Conservation (phyloP, 2,329 filamentous ascomycete species). For the Calonectria honghensis region DNA sequence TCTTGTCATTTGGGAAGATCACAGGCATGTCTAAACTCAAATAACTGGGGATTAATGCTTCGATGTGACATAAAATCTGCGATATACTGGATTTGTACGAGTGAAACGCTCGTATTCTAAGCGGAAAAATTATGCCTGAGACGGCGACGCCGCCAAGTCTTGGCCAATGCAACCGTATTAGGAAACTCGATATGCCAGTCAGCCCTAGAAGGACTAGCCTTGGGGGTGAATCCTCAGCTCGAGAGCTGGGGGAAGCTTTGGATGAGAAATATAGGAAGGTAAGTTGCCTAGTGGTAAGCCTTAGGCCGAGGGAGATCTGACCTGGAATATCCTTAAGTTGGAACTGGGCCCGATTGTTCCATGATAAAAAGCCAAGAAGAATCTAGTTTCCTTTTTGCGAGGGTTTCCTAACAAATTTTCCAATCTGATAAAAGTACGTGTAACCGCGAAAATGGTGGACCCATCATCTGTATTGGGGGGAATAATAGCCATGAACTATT, state of each 20-base stretch:
- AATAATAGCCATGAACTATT: too few species aligned
- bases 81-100: neutral
- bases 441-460: too few species aligned
- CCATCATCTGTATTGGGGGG: too few species aligned
- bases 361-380: neutral
- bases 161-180: neutral
- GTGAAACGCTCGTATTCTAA: constrained; percentile 22
- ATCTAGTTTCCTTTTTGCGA: neutral
- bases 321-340: too few species aligned
- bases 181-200: neutral
- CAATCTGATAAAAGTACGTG: too few species aligned
- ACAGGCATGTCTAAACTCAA: constrained; percentile 23
- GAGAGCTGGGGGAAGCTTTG: neutral
- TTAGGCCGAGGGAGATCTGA: too few species aligned
- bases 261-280: neutral
- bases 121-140: constrained; percentile 12
- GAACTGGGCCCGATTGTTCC: neutral
- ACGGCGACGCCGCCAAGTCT: neutral
- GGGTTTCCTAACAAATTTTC: too few species aligned
- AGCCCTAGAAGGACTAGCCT: neutral
- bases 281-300: too few species aligned
- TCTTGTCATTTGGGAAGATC: constrained; percentile 2
- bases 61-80: constrained; percentile 8
- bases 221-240: neutral
- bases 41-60: constrained; percentile 12